Conservation (phyloP, 2,329 filamentous ascomycete genomes). For the Emericellopsis cladophorae region DNA sequence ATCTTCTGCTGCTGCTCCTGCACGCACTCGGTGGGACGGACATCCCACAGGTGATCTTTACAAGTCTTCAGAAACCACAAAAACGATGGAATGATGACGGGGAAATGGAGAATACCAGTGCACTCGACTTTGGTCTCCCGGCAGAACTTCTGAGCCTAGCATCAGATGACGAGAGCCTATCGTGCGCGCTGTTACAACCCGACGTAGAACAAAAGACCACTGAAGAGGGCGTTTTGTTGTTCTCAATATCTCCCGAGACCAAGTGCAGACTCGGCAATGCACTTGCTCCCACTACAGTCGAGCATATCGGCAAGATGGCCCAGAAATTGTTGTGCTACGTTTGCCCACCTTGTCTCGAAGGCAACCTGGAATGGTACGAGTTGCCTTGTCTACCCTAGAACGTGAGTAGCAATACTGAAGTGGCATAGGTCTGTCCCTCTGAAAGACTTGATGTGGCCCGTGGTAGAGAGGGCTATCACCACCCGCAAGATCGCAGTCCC, state of each 20-base stretch:
- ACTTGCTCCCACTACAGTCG: constrained; percentile 6
- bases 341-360: constrained; percentile 18
- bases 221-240: constrained; percentile 7
- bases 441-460: constrained; percentile 13
- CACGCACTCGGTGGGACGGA: constrained; percentile 8
- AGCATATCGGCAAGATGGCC: constrained; percentile 8
- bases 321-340: constrained; percentile 14
- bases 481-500: constrained; percentile 6
- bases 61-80: constrained; percentile 8
- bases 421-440: constrained; percentile 9
- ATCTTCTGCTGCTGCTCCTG: constrained; percentile 13
- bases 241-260: constrained; percentile 9
- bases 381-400: fast-evolving
- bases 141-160: constrained; percentile 6
- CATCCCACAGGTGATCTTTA: constrained; percentile 11
- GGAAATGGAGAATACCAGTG: constrained; percentile 11
- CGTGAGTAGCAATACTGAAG: too few relatives aligned
- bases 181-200: constrained; percentile 1
- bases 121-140: constrained; percentile 11
- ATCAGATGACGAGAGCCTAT: constrained; percentile 5
- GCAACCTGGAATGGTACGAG: constrained; percentile 15
- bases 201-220: constrained; percentile 6
- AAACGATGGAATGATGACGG: constrained; percentile 12
- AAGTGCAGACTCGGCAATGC: neutral
- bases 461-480: constrained; percentile 9